Evolutionary conservation across 1,284 basidiomycete species (phyloP), one percentile per base, ranked within the genome.

Genomic region (Fomitopsis betulina): DNA sequence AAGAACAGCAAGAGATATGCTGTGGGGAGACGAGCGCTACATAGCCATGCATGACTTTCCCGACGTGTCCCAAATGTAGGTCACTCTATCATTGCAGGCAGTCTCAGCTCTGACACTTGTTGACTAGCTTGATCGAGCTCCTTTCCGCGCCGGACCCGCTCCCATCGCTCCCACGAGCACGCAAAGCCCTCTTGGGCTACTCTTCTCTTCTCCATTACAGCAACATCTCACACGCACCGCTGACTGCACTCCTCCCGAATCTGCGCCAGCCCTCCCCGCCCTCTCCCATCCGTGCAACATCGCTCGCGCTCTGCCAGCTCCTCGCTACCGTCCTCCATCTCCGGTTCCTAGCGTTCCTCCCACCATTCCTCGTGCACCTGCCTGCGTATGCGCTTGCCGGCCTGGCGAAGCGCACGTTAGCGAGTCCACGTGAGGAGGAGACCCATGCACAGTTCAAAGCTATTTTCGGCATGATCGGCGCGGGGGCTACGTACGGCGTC

Each of bases 381-480:
- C 94, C 94, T 0, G 84, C 89, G 40, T 97, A 96, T 72, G 72
- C 86, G 55, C 84, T 93, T 73, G 88, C 86, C 10, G 76, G 84
- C 33, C 67, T 89, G 51, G 91, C 89, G 30, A 89, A 86, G 13
- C 76, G 80, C 47, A 72, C 93, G 33, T 86, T 84, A 15, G 83
- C 90, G 65, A 85, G 91, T 62, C 43, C 55, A 19, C 53, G 57
- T 38, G 94, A 96, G 72, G 89, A 92, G 68, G 94, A 96, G 72
- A 89, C 91, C 7, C 87, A 91, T 71, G 94, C 94, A 32, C 92
- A 95, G 76, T 94, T 88, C 75, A 96, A 96, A 75, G 84, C 94
- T 35, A 84, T 91, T n/a, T 85, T 93, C 62, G 91, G 92, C 1
- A 73, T 96, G 25, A 67, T 95, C 40, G 62, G 81, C 86, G 61